These are phyloP conservation scores for Martensiomyces pterosporus DNA, from an alignment of 192 early-diverging fungal genomes.

Conservation along the genomic window DNA sequence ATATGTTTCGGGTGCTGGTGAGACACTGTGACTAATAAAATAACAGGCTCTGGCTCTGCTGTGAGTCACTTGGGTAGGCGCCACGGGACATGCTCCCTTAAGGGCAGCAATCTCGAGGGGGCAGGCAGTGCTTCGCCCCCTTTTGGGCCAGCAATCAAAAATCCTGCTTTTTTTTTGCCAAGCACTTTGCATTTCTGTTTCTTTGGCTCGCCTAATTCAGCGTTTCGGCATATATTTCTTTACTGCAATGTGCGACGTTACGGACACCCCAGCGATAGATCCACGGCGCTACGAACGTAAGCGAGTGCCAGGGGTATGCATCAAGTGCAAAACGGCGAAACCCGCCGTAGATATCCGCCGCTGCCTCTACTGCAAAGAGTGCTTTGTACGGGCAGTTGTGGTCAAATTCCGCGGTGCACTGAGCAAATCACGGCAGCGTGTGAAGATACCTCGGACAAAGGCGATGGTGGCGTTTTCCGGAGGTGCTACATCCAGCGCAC, in stretches of 20 bases:
- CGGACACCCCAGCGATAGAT: not conserved
- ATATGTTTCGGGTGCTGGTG: too few species aligned
- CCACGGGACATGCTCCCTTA: too few species aligned
- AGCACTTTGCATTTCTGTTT: not conserved
- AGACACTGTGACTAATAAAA: too few species aligned
- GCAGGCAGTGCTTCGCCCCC: too few species aligned
- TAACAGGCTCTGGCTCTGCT: too few species aligned
- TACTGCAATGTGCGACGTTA: slow-evolving; percentile 12
- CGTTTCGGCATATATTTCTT: too few species aligned
- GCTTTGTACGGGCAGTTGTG: slow-evolving; percentile 65
- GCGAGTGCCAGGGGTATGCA: slow-evolving; percentile 48
- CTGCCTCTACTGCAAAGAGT: slow-evolving; percentile 77
- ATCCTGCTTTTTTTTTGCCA: too few species aligned
- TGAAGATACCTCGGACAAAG: slow-evolving; percentile 43
- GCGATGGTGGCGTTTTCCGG: slow-evolving; percentile 83
- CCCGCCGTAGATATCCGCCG: slow-evolving; percentile 66
- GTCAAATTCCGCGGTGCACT: slow-evolving; percentile 67
- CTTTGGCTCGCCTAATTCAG: too few species aligned
- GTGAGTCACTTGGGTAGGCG: too few species aligned
- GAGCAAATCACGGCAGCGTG: slow-evolving; percentile 48
- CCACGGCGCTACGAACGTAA: slow-evolving; percentile 7
- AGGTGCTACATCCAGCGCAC: slow-evolving; percentile 72
- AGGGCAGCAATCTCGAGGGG: too few species aligned
- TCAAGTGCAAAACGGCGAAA: slow-evolving; percentile 72
- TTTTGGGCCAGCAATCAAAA: too few species aligned